Base-by-base conservation (phyloP, 495 filamentous ascomycete genomes). In the Aspergillus bertholletiae region DNA sequence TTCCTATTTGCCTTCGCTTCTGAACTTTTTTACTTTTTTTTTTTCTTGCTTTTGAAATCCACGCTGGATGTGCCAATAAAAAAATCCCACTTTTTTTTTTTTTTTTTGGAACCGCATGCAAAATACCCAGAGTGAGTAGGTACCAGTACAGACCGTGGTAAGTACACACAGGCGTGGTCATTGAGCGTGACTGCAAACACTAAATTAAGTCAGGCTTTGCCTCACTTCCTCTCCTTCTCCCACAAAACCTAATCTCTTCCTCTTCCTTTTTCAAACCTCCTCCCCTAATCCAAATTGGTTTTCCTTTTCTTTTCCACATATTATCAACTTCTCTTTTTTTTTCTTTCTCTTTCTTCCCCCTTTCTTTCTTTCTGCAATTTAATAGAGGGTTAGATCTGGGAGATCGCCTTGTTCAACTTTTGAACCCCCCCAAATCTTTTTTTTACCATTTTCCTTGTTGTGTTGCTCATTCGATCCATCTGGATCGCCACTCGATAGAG, bases 231-330 rank as follows among this genome's bases (percentile, higher is more conserved):
- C 46, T 49, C 46, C 59, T 54, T 55, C 57, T 59, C 67, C 63
- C 68, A 69, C 64, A 69, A 64, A 69, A 61, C 60, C 60, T 67
- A 59, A 60, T 60, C 57, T 56, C 61, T 54, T 60, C 65, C 56
- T 61, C 53, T 63, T 50, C 34, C 56, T 64, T 55, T 60, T 57
- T 59, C 65, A 49, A 57, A 51, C 64, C 66, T 64, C 61, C 57
- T 68, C 63, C 53, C 55, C 55, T 56, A 54, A 60, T 55, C 41
- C 54, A 59, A 61, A 37, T 48, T 56, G 37, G 37, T 53, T 57
- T 58, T 46, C 56, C 57, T 59, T 52, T 68, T 60, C 51, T 52
- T 69, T 74, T 70, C 68, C 70, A 73, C 67, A 66, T 69, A 66
- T 56, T 61, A 67, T 70, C 66, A n/a, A n/a, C n/a, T n/a, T n/a